These are phyloP conservation scores for Penicillium hordei DNA, from an alignment of 2,329 filamentous ascomycete species.

Conservation along the genomic window DNA sequence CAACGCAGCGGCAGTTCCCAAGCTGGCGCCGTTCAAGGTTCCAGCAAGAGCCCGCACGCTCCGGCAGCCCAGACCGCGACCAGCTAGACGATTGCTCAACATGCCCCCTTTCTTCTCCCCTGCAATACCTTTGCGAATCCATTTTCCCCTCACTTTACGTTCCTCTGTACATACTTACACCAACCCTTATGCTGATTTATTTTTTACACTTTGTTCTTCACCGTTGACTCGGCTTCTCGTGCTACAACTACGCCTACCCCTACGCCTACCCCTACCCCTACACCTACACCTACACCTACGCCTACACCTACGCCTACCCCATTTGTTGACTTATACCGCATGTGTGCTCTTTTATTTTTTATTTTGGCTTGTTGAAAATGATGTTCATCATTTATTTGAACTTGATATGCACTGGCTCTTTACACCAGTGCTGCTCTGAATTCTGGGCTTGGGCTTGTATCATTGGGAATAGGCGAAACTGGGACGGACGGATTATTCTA, in stretches of 20 bases:
- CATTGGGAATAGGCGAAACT: constrained; percentile 23
- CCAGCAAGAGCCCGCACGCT: constrained; percentile 44
- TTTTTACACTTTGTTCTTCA: constrained; percentile 10
- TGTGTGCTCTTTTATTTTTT: constrained; percentile 19
- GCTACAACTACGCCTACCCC: constrained; percentile 10
- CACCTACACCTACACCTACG: constrained; percentile 13
- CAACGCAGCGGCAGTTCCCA: constrained; percentile 48
- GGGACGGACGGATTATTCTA: constrained; percentile 22
- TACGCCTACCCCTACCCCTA: too few relatives aligned
- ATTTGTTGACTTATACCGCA: constrained; percentile 6
- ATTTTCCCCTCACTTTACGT: constrained; percentile 13
- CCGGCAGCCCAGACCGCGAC: constrained; percentile 44
- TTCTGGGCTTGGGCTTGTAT: constrained; percentile 24
- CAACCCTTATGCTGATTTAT: constrained; percentile 23
- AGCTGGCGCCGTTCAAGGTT: constrained; percentile 37
- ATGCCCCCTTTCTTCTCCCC: not conserved
- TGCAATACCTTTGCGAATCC: constrained; percentile 1
- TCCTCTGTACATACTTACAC: constrained; percentile 36
- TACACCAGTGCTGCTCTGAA: constrained; percentile 18
- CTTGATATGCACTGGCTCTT: constrained; percentile 24
- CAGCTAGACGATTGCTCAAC: constrained; percentile 24
- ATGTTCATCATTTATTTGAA: constrained; percentile 20
- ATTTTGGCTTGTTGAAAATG: constrained; percentile 9
- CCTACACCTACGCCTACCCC: constrained; percentile 1
- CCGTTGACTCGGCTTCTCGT: constrained; percentile 17